These are phyloP conservation scores for Elsinoe arachidis DNA, from an alignment of 2,329 filamentous ascomycete genomes.

Conservation along the genomic window DNA sequence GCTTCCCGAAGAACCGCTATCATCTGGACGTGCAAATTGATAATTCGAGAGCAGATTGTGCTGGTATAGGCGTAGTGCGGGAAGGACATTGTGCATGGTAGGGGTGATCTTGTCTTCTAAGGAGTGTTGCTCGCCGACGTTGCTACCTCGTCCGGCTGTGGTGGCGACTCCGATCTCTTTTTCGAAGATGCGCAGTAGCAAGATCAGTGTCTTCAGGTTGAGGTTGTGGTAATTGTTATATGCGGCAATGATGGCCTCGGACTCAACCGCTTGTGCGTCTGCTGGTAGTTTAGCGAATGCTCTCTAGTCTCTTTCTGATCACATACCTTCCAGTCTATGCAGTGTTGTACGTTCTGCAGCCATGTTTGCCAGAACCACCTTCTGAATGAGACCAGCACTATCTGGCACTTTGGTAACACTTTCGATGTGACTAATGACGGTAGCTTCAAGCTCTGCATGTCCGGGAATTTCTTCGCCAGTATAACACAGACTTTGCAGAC, in stretches of 20 bases:
- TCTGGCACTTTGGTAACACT: constrained; percentile 62
- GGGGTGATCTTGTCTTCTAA: constrained; percentile 47
- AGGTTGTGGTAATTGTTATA: constrained; percentile 12
- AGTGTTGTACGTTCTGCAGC: constrained; percentile 68
- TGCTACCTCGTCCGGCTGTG: not conserved
- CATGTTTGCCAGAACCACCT: constrained; percentile 78
- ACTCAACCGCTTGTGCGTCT: constrained; percentile 26
- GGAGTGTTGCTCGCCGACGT: constrained; percentile 19
- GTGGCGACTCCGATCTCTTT: not conserved
- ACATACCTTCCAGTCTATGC: constrained; percentile 50
- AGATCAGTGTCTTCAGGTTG: not conserved
- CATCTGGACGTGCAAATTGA: constrained; percentile 45
- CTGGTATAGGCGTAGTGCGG: constrained; percentile 58
- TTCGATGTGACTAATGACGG: constrained; percentile 70
- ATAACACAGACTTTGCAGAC: constrained; percentile 77
- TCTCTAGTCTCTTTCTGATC: not conserved
- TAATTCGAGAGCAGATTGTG: constrained; percentile 55
- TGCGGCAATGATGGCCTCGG: constrained; percentile 16
- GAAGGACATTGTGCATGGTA: constrained; percentile 53
- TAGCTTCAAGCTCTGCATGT: constrained; percentile 73
- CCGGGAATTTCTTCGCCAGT: constrained; percentile 65
- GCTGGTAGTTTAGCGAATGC: constrained; percentile 18
- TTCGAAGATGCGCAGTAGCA: not conserved
- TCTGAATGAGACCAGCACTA: constrained; percentile 58
- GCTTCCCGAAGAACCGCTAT: constrained; percentile 46